A percentile compares a stretch with the other conserved stretches of the same genome.
Conservation (phyloP, 208 protist genomes). For the Leishmania arabica region DNA sequence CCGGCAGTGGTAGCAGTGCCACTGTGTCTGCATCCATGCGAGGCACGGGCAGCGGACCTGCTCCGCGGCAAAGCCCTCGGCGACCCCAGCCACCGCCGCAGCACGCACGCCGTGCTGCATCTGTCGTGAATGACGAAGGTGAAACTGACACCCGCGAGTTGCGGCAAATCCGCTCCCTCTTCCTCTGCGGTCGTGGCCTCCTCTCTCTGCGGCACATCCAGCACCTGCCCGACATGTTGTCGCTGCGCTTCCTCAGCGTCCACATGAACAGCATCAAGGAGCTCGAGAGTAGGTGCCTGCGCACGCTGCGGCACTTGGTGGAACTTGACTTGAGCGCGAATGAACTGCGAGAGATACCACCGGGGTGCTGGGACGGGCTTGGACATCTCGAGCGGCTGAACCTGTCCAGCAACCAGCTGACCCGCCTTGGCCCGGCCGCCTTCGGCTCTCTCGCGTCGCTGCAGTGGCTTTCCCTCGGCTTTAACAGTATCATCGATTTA, state of each 20-base stretch:
- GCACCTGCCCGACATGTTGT: constrained; percentile 53
- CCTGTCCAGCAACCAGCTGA: constrained; percentile 72
- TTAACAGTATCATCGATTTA: constrained; percentile 64
- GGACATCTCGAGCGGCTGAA: constrained; percentile 61
- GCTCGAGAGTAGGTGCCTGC: constrained; percentile 33
- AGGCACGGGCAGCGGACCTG: not conserved
- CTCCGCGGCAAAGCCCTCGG: not conserved
- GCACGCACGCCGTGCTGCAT: constrained; percentile 10
- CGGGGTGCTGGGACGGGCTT: constrained; percentile 50
- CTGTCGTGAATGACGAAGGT: constrained; percentile 19
- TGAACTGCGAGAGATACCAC: constrained; percentile 41
- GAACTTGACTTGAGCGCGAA: constrained; percentile 85
- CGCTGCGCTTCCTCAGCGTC: constrained; percentile 60
- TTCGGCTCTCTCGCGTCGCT: constrained; percentile 52
- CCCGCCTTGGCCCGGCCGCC: constrained; percentile 17
- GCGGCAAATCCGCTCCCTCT: constrained; percentile 54
- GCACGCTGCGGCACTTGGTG: constrained; percentile 51
- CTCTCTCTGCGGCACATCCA: constrained; percentile 72
- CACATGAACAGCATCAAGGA: constrained; percentile 80
- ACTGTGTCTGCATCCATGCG: not conserved
- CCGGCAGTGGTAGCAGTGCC: not conserved
- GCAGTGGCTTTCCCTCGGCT: constrained; percentile 75
- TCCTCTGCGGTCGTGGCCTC: constrained; percentile 65
- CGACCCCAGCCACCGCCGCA: not conserved
- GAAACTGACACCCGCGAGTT: constrained; percentile 29